Evolutionary conservation across 495 filamentous ascomycete species (phyloP).

Genomic region (Aspergillus steynii): DNA sequence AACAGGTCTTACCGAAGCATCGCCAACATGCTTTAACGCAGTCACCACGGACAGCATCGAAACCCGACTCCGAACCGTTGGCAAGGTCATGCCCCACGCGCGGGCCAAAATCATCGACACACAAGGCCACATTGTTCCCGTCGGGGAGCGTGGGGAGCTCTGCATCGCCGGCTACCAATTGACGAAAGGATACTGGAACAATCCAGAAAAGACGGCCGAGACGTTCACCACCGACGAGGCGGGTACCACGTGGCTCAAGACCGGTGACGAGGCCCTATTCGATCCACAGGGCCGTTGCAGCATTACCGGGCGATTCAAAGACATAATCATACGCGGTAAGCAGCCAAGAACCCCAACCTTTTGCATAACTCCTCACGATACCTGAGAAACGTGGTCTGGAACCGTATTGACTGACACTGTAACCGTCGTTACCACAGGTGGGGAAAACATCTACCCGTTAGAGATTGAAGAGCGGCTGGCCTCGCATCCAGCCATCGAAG

Average conservation of each 20-base stretch:
- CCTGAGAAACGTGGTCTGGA: background rate
- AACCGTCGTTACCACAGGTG: slow-evolving; percentile 32
- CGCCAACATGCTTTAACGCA: slow-evolving; percentile 71
- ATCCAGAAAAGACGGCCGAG: slow-evolving; percentile 67
- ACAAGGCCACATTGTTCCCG: slow-evolving; percentile 57
- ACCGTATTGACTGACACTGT: slow-evolving; percentile 1
- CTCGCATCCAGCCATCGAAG: slow-evolving; percentile 52
- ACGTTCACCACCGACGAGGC: slow-evolving; percentile 57
- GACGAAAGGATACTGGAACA: slow-evolving; percentile 69
- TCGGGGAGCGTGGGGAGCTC: slow-evolving; percentile 62
- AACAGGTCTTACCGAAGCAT: slow-evolving; percentile 65
- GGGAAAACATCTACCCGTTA: slow-evolving; percentile 80
- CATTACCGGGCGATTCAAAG: slow-evolving; percentile 77
- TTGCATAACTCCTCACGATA: slow-evolving; percentile 3
- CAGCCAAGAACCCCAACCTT: background rate
- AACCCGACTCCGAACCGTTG: slow-evolving; percentile 61
- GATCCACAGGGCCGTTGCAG: slow-evolving; percentile 62
- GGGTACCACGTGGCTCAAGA: slow-evolving; percentile 64
- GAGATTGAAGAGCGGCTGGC: slow-evolving; percentile 71
- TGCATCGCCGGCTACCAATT: slow-evolving; percentile 70
- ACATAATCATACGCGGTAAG: slow-evolving; percentile 75
- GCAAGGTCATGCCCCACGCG: slow-evolving; percentile 66
- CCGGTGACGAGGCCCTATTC: slow-evolving; percentile 70
- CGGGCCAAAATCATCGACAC: slow-evolving; percentile 66
- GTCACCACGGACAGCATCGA: slow-evolving; percentile 63